phyloP scores from a whole-genome alignment of 2,329 filamentous ascomycete genomes.

The Pseudofabraea citricarpa region DNA sequence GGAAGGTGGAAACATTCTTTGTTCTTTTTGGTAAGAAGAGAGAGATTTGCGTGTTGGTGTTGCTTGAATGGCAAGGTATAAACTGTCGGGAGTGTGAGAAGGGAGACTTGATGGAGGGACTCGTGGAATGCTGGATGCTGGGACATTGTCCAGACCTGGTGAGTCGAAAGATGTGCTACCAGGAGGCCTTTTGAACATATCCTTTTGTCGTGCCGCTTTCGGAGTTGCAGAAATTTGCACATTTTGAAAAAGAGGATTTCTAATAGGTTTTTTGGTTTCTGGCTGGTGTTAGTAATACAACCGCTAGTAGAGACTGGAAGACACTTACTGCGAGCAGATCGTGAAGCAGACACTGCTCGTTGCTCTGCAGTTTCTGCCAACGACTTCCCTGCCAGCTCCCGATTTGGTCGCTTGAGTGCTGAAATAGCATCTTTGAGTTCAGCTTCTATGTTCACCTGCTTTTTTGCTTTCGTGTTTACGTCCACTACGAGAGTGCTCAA shows the following conservation, averaged over 20 bases:
- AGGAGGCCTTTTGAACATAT: too few species aligned
- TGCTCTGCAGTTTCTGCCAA: slow-evolving; percentile 64
- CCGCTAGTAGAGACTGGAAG: not conserved
- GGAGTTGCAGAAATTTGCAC: slow-evolving; percentile 30
- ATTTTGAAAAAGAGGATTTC: slow-evolving; percentile 28
- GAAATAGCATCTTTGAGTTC: slow-evolving; percentile 72
- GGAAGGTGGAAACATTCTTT: slow-evolving; percentile 14
- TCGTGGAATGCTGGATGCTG: slow-evolving; percentile 21
- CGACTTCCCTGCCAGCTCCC: slow-evolving; percentile 61
- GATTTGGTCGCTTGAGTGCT: slow-evolving; percentile 70
- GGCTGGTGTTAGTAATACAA: slow-evolving; percentile 25
- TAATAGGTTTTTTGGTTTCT: slow-evolving; percentile 49
- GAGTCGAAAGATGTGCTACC: too few species aligned
- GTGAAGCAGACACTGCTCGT: slow-evolving; percentile 43
- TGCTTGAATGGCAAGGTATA: too few species aligned
- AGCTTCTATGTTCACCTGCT: slow-evolving; percentile 62
- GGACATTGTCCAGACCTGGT: slow-evolving; percentile 9
- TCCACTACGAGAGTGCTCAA: slow-evolving; percentile 45
- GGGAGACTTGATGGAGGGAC: slow-evolving; percentile 21
- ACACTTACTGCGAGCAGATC: slow-evolving; percentile 42
- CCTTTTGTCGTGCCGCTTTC: slow-evolving; percentile 22
- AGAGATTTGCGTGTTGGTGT: slow-evolving; percentile 24
- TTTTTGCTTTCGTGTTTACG: slow-evolving; percentile 54
- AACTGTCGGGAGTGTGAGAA: too few species aligned
- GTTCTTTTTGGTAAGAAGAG: too few species aligned